Conservation (phyloP, 139 green algal genomes). For the Deuterostichococcus epilithicus region DNA sequence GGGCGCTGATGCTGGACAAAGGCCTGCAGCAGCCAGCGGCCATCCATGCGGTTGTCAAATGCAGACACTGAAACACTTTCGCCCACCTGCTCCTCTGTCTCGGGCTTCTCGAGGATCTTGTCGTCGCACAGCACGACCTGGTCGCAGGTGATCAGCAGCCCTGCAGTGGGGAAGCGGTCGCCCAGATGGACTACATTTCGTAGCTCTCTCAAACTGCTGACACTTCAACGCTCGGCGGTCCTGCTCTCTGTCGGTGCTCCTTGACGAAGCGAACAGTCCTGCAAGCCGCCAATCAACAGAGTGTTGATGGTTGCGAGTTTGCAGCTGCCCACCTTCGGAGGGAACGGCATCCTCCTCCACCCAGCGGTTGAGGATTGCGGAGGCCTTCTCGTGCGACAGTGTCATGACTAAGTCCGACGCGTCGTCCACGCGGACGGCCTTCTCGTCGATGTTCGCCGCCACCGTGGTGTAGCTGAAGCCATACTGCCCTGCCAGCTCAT, state of each 20-base stretch:
- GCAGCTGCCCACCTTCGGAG: not conserved
- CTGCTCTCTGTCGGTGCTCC: too few species aligned
- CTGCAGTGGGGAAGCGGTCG: too few species aligned
- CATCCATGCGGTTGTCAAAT: too few species aligned
- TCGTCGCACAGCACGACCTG: slow-evolving; percentile 78
- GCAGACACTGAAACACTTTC: too few species aligned
- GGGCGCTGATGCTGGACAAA: slow-evolving; percentile 37
- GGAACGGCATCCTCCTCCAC: not conserved
- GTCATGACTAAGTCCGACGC: slow-evolving; percentile 58
- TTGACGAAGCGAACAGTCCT: too few species aligned
- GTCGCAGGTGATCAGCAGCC: slow-evolving; percentile 65
- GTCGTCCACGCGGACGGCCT: slow-evolving; percentile 54
- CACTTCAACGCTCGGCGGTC: not conserved
- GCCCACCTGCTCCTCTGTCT: slow-evolving; percentile 42
- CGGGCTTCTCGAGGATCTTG: slow-evolving; percentile 74
- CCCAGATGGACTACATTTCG: too few species aligned
- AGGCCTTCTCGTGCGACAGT: slow-evolving; percentile 71
- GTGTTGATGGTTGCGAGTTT: too few species aligned
- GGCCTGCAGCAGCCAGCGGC: slow-evolving; percentile 17
- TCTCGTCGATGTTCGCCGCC: slow-evolving; percentile 81
- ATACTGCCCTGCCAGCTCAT: slow-evolving; percentile 33
- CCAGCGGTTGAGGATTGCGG: slow-evolving; percentile 39
- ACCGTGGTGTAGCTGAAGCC: slow-evolving; percentile 46
- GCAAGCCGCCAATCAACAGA: too few species aligned
- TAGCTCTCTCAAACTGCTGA: too few species aligned